Base-by-base conservation (phyloP, 202 grass and related monocot species). In the Hordeum pubiflorum region DNA sequence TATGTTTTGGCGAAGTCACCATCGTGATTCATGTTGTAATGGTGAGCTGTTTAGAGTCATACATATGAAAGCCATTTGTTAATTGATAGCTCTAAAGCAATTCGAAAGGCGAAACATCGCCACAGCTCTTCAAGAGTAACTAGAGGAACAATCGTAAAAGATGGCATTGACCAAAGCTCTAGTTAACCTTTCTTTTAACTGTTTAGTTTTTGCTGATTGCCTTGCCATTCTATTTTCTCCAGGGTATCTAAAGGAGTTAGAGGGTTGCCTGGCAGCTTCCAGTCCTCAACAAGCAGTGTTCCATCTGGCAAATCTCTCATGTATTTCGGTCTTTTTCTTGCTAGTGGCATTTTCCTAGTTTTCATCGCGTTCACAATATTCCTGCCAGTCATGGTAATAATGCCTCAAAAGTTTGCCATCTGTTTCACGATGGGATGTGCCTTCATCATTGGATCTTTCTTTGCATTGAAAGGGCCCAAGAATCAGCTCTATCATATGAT, bases 281-380 rank as follows among this genome's bases (percentile, higher is more conserved):
- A 93, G 39, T 89, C 90, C 15, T 82, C 92, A 69, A 91, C 90
- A 31, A 98, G 88, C 85, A 98, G 77, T 80, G 90, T 93, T 81
- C 82, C 88, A 72, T 98, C 95, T 58, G 92, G 90, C 43, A 89
- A 82, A 85, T 93, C 90, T 63, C 87, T 98, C 74, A 76, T 98
- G 90, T 98, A 98, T 54, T 98, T 98, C 33, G 85, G 95, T 9
- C 88, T 98, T 37, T 87, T 98, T 78, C 89, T 98, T 69, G 88
- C 86, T 63, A 91, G 95, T 81, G 95, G 95, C 17, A 59, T 88
- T 24, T 98, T 98, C 76, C 92, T 98, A 31, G 80, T 98, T 60
- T 98, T 93, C 77, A 91, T 98, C 12, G 92, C 95, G 17, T 98
- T 95, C 85, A 98, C 90, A 10, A 93, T 98, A 80, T 98, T 98